Percentiles rank a stretch among this genome's conserved stretches.
These are phyloP conservation scores for Sphaerobolus stellatus DNA, from an alignment of 1,284 basidiomycete species.

Conservation along the genomic window DNA sequence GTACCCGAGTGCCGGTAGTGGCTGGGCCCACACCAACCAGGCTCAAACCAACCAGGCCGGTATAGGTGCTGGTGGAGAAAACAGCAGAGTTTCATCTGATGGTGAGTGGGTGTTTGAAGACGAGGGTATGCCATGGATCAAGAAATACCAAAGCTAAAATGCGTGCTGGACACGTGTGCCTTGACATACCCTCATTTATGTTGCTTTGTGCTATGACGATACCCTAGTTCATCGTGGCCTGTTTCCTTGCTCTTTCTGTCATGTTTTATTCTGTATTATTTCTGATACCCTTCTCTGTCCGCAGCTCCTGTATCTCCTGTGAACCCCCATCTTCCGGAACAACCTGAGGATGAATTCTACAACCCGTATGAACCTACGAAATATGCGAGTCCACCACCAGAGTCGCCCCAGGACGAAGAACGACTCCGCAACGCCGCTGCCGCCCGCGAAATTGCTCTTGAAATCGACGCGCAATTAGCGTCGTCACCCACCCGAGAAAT, in stretches of 20 bases:
- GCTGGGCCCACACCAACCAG: not conserved
- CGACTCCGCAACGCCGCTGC: constrained; percentile 57
- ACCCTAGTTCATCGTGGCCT: not conserved
- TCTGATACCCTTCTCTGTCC: constrained; percentile 3
- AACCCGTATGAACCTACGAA: not conserved
- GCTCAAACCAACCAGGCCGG: not conserved
- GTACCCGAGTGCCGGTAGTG: constrained; percentile 5
- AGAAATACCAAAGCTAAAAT: constrained; percentile 5
- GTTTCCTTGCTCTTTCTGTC: not conserved
- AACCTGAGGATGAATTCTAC: not conserved
- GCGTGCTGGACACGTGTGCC: not conserved
- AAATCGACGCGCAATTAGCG: constrained; percentile 57
- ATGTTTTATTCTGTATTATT: not conserved
- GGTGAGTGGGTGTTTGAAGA: constrained; percentile 15
- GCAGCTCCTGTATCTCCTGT: constrained; percentile 2
- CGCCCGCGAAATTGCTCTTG: constrained; percentile 62
- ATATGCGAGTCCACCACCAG: constrained; percentile 17
- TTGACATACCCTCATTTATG: not conserved
- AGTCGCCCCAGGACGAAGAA: constrained; percentile 29
- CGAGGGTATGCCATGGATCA: constrained; percentile 13
- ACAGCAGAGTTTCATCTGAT: not conserved
- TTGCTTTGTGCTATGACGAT: not conserved
- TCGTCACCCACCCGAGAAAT: constrained; percentile 37
- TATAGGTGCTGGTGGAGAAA: not conserved
- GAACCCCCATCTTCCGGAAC: not conserved